Evolutionary conservation across 176 grass and related monocot genomes (phyloP).

Genomic region (Typha latifolia): DNA sequence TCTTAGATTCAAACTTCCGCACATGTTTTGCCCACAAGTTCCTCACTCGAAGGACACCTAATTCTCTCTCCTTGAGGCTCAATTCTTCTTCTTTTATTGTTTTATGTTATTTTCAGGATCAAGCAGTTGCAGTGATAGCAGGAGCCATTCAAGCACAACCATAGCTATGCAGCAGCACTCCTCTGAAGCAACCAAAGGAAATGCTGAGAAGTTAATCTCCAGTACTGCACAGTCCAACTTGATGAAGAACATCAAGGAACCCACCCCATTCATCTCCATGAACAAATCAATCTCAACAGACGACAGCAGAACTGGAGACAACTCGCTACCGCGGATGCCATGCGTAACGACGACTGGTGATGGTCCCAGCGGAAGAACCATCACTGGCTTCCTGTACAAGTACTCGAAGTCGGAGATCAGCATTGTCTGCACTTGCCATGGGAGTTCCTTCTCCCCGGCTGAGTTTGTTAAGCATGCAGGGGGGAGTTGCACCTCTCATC

Average conservation of each 20-base stretch:
- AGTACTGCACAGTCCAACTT: too few species aligned
- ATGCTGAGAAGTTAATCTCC: not conserved
- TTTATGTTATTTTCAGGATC: not conserved
- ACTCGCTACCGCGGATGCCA: not conserved
- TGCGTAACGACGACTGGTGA: conserved; percentile 12
- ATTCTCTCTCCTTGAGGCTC: not conserved
- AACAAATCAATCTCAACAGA: not conserved
- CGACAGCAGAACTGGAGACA: not conserved
- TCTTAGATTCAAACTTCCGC: too few species aligned
- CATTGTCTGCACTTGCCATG: conserved; percentile 32
- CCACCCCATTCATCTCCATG: not conserved
- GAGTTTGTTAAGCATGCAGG: conserved; percentile 34
- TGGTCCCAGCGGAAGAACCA: not conserved
- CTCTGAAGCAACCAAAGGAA: too few species aligned
- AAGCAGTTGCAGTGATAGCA: not conserved
- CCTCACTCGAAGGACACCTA: not conserved
- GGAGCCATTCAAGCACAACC: not conserved
- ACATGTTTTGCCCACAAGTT: too few species aligned
- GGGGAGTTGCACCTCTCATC: conserved; percentile 14
- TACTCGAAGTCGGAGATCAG: conserved; percentile 1
- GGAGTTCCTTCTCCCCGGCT: conserved; percentile 14
- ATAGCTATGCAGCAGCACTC: not conserved
- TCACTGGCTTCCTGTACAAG: conserved; percentile 22
- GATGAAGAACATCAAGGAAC: not conserved
- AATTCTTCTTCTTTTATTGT: not conserved